Percentiles rank a stretch among this genome's conserved stretches.
These are phyloP conservation scores for Didymella pinodella DNA, from an alignment of 2,329 filamentous ascomycete species.

Conservation along the genomic window DNA sequence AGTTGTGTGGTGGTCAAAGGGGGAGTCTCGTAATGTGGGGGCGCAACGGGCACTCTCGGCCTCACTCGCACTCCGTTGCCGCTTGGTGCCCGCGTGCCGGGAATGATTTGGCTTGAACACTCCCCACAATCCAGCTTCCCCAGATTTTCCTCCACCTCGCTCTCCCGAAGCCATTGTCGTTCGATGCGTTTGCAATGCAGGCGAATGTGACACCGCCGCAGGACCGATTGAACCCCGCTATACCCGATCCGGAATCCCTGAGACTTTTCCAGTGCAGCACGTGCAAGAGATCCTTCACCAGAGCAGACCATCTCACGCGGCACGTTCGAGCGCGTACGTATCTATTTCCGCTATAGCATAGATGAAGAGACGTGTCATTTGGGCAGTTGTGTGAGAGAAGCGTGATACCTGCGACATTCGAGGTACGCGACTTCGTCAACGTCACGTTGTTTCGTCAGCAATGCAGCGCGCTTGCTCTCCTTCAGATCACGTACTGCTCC, in stretches of 20 bases:
- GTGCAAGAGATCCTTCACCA: slow-evolving; percentile 61
- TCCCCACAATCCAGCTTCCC: slow-evolving; percentile 22
- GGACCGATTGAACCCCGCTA: slow-evolving; percentile 16
- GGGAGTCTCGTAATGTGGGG: slow-evolving; percentile 24
- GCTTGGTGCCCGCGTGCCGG: slow-evolving; percentile 4
- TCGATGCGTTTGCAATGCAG: slow-evolving; percentile 30
- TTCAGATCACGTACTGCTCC: neutral
- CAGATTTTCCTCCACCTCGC: slow-evolving; percentile 38
- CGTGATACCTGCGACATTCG: neutral
- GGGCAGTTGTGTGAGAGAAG: neutral
- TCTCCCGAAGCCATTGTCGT: slow-evolving; percentile 28
- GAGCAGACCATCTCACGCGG: slow-evolving; percentile 62
- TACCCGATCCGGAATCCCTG: slow-evolving; percentile 29
- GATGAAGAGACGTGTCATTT: neutral
- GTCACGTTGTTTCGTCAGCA: neutral
- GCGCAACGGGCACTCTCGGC: neutral
- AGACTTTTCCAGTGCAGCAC: slow-evolving; percentile 60
- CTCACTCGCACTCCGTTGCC: neutral
- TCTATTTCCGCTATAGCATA: neutral
- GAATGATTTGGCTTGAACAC: slow-evolving; percentile 23
- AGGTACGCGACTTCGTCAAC: neutral
- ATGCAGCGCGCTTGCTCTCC: neutral
- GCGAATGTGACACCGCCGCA: slow-evolving; percentile 19
- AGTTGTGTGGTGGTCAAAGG: neutral
- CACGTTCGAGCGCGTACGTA: slow-evolving; percentile 60